Conservation (phyloP, 306 rosid species). For the Fagus sylvatica region DNA sequence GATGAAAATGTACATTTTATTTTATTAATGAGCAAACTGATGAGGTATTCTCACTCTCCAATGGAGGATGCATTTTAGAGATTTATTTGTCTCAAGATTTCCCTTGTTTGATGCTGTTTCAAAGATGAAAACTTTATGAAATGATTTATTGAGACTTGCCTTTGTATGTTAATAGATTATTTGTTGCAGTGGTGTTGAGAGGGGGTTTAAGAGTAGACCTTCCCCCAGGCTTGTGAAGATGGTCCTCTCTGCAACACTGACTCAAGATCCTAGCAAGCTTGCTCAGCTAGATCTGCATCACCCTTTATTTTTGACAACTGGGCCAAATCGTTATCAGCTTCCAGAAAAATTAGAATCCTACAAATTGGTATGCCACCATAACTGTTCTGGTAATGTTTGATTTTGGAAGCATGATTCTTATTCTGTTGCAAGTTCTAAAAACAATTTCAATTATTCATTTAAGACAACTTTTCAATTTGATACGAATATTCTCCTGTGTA, state of each 20-base stretch:
- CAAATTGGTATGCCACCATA: constrained; percentile 56
- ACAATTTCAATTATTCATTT: constrained; percentile 1
- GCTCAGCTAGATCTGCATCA: constrained; percentile 80
- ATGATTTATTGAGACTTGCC: not conserved
- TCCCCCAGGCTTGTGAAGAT: constrained; percentile 84
- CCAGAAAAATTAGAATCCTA: constrained; percentile 81
- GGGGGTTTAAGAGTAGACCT: constrained; percentile 76
- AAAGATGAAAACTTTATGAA: not conserved
- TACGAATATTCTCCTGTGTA: not conserved
- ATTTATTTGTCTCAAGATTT: constrained; percentile 1
- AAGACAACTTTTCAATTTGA: not conserved
- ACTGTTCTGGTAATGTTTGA: not conserved
- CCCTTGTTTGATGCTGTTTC: not conserved
- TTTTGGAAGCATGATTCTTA: constrained; percentile 10
- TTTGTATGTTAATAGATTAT: constrained; percentile 15
- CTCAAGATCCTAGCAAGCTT: constrained; percentile 90
- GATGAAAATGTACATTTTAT: not conserved
- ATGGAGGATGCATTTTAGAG: not conserved
- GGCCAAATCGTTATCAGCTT: constrained; percentile 73
- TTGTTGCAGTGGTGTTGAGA: constrained; percentile 69
- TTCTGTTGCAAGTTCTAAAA: constrained; percentile 2
- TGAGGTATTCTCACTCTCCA: not conserved
- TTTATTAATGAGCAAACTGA: not conserved
- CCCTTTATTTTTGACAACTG: constrained; percentile 79
- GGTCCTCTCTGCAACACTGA: constrained; percentile 82